Conservation (phyloP, 352 stramenopile species). For the Phytophthora hybrid region DNA sequence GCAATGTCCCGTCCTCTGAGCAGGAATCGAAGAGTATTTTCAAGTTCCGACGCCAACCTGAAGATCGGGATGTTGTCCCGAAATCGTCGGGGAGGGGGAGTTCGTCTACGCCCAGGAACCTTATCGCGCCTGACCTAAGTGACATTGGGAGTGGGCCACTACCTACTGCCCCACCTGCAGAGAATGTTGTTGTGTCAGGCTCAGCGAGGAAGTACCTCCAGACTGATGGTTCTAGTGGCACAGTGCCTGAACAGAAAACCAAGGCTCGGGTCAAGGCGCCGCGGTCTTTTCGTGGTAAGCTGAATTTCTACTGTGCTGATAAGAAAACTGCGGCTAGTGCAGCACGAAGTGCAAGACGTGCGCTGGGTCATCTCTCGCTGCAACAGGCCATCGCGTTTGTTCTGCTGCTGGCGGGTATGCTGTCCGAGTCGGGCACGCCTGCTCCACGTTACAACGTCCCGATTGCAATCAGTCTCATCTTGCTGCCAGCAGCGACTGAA, state of each 20-base stretch:
- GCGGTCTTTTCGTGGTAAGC: conserved; percentile 36
- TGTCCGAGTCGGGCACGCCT: conserved; percentile 71
- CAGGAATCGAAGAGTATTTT: conserved; percentile 37
- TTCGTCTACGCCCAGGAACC: conserved; percentile 42
- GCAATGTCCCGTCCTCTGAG: conserved; percentile 4
- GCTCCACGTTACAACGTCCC: conserved; percentile 78
- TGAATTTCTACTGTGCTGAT: conserved; percentile 36
- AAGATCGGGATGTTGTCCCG: conserved; percentile 15
- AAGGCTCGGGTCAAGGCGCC: conserved; percentile 29
- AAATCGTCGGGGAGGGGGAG: conserved; percentile 34
- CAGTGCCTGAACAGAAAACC: conserved; percentile 8
- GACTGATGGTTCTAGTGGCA: conserved; percentile 4
- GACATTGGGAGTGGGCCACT: conserved; percentile 17
- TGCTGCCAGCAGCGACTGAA: conserved; percentile 37
- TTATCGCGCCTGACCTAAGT: conserved; percentile 48
- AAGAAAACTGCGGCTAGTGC: conserved; percentile 13
- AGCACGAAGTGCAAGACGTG: conserved; percentile 30
- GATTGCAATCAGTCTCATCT: conserved; percentile 63
- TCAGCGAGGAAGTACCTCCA: conserved; percentile 37
- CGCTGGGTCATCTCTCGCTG: conserved; percentile 54
- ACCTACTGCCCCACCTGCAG: conserved; percentile 21
- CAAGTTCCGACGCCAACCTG: conserved; percentile 43
- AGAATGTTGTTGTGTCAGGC: neutral
- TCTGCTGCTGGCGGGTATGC: conserved; percentile 61
- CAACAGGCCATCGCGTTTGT: conserved; percentile 67